Evolutionary conservation across 352 stramenopile species (phyloP).

Genomic region (Phytopythium mirpurense): DNA sequence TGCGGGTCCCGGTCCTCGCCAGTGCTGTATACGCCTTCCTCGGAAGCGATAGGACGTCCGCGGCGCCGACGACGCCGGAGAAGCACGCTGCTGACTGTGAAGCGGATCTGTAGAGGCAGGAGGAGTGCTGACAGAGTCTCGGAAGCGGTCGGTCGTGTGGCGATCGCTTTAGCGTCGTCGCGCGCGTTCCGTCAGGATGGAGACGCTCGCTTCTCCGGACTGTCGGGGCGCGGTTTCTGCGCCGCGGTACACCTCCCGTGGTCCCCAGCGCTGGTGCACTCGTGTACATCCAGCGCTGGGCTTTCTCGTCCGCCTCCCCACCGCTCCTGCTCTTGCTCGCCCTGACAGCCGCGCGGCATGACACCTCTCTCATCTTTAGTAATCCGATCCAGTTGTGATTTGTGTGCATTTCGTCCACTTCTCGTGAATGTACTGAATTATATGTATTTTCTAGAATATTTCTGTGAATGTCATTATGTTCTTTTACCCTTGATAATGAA

Average conservation of each 20-base stretch:
- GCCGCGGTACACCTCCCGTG: slow-evolving; percentile 4
- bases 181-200: neutral
- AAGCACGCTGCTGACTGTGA: neutral
- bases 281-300: neutral
- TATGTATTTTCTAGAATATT: too few species aligned
- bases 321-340: neutral
- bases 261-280: neutral
- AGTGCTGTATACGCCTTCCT: neutral
- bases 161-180: neutral
- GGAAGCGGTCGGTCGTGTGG: neutral
- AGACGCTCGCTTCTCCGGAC: neutral
- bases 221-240: neutral
- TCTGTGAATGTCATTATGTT: too few species aligned
- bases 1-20: neutral
- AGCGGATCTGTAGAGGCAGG: slow-evolving; percentile 4
- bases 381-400: slow-evolving; percentile 68
- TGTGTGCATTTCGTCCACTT: slow-evolving; percentile 2
- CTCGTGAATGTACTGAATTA: slow-evolving; percentile 2
- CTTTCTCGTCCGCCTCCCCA: neutral
- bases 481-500: too few species aligned
- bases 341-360: slow-evolving; percentile 22
- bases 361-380: slow-evolving; percentile 67
- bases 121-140: slow-evolving; percentile 2
- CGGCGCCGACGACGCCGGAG: neutral
- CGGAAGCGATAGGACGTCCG: slow-evolving; percentile 2